phyloP scores from a whole-genome alignment of 345 rosid genomes.

The sweet orange (Citrus sinensis) region DNA sequence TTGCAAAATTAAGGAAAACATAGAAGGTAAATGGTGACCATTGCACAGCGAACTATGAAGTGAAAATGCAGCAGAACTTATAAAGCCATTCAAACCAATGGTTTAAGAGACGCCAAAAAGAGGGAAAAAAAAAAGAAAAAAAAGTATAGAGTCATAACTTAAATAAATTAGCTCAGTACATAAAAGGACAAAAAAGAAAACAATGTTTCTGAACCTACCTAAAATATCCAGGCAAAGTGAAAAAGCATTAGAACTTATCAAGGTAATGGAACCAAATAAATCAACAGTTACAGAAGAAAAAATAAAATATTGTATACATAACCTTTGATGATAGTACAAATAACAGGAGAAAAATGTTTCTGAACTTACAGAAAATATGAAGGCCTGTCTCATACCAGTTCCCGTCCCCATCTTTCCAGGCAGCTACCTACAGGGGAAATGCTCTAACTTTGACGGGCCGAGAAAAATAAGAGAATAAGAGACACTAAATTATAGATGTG shows the following conservation, averaged over 20 bases:
- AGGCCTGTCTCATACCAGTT: slow-evolving; percentile 95
- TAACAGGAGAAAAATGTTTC: neutral
- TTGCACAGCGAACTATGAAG: neutral
- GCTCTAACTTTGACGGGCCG: slow-evolving; percentile 6
- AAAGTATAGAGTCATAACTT: neutral
- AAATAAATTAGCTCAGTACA: neutral
- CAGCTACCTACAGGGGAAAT: slow-evolving; percentile 59
- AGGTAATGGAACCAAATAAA: neutral
- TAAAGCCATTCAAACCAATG: neutral
- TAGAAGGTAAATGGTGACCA: neutral
- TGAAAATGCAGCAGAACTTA: neutral
- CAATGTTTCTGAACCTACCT: slow-evolving; percentile 39
- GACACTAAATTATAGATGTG: slow-evolving; percentile 1
- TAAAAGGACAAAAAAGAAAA: neutral
- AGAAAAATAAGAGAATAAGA: neutral
- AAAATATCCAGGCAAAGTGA: slow-evolving; percentile 55
- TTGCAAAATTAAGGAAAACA: neutral
- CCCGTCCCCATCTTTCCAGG: slow-evolving; percentile 93
- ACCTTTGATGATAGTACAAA: neutral
- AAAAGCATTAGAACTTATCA: neutral
- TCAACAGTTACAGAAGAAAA: neutral
- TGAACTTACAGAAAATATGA: slow-evolving; percentile 88
- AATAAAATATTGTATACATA: neutral
- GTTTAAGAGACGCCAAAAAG: neutral
- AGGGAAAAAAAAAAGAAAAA: neutral